Percentiles rank a stretch among this genome's conserved stretches.
These are phyloP conservation scores for Cenchrus fungigraminus DNA, from an alignment of 176 grass and related monocot genomes.

Conservation along the genomic window DNA sequence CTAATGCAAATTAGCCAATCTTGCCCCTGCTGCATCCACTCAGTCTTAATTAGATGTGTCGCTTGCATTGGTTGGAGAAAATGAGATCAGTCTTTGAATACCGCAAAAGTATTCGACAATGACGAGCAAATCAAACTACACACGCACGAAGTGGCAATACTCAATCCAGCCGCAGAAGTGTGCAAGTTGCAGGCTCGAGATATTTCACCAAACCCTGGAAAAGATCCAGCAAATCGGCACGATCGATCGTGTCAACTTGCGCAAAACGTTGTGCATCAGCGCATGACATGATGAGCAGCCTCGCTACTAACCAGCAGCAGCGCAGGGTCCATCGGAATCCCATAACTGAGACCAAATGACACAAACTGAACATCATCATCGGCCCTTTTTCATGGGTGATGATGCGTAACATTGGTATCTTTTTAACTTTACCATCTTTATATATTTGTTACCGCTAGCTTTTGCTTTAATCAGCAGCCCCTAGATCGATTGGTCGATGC, in stretches of 20 bases:
- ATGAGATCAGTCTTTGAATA: background rate
- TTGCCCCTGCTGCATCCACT: background rate
- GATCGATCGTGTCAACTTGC: background rate
- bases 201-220: slow-evolving; percentile 17
- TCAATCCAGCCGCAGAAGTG: slow-evolving; percentile 4
- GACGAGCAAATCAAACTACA: background rate
- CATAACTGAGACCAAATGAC: slow-evolving; percentile 26
- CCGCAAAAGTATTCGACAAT: background rate
- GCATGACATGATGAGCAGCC: background rate
- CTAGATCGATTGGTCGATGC: slow-evolving; percentile 11
- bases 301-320: background rate
- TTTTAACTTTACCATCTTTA: slow-evolving; percentile 29
- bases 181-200: slow-evolving; percentile 31
- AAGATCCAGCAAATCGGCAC: slow-evolving; percentile 20
- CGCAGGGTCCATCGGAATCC: background rate
- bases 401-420: slow-evolving; percentile 17
- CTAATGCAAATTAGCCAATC: background rate
- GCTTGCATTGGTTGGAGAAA: background rate
- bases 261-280: background rate
- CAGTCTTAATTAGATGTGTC: background rate
- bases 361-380: slow-evolving; percentile 12
- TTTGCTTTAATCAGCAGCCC: slow-evolving; percentile 48
- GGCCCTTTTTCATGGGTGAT: background rate
- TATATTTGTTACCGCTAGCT: slow-evolving; percentile 25
- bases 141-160: background rate